These are phyloP conservation scores for Fusarium sp. DNA, from an alignment of 2,329 filamentous ascomycete genomes.

Conservation along the genomic window DNA sequence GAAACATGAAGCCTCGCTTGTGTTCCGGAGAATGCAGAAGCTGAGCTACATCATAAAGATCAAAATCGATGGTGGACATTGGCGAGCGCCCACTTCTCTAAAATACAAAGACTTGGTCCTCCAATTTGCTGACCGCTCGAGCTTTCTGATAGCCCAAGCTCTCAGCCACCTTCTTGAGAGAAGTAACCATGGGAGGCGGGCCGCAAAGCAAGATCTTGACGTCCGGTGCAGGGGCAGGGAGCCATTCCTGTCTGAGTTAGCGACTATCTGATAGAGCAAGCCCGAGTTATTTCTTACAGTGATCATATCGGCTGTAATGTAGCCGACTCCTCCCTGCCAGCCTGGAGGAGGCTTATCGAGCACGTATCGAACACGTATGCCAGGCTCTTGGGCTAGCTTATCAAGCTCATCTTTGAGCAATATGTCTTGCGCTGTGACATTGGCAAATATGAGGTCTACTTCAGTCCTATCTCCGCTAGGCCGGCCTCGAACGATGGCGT, in stretches of 20 bases:
- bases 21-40: too few species aligned
- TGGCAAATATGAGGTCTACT: conserved; percentile 96
- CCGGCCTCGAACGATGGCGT: conserved; percentile 88
- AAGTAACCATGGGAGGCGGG: conserved; percentile 95
- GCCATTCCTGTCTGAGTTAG: conserved; percentile 71
- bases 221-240: conserved; percentile 87
- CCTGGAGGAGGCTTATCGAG: conserved; percentile 94
- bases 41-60: neutral
- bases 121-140: conserved; percentile 94
- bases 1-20: neutral
- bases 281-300: conserved; percentile 69
- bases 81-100: conserved; percentile 39
- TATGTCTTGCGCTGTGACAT: conserved; percentile 94
- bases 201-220: conserved; percentile 96
- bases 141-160: conserved; percentile 93
- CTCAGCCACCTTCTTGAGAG: conserved; percentile 96
- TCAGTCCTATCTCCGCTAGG: conserved; percentile 86
- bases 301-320: conserved; percentile 96
- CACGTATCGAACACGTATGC: conserved; percentile 93
- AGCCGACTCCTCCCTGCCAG: conserved; percentile 94
- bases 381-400: conserved; percentile 81
- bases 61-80: neutral
- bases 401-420: conserved; percentile 94
- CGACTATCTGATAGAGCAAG: conserved; percentile 37
- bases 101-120: conserved; percentile 98